These are phyloP conservation scores for Filobasidium wieringae DNA, from an alignment of 768 basidiomycete species.

Conservation along the genomic window DNA sequence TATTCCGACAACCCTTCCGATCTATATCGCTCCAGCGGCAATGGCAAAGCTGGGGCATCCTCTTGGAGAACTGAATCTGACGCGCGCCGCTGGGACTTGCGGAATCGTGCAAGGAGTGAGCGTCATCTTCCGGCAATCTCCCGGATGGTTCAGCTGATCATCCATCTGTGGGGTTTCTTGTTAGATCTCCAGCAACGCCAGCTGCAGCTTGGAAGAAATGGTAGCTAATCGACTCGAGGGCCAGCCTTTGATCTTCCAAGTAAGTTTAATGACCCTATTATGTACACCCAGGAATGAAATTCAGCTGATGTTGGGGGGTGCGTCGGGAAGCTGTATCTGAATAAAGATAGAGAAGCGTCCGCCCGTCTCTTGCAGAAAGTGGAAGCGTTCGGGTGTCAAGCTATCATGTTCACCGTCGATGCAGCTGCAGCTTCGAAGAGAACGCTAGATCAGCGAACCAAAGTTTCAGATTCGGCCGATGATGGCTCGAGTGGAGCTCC, in stretches of 20 bases:
- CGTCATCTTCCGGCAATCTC: neutral
- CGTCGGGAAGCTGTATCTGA: conserved; percentile 78
- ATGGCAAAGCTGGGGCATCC: conserved; percentile 62
- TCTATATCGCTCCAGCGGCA: conserved; percentile 37
- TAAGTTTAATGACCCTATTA: too few relatives aligned
- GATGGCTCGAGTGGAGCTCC: conserved; percentile 15
- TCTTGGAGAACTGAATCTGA: conserved; percentile 68
- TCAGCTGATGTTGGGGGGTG: too few relatives aligned
- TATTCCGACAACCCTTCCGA: conserved; percentile 22
- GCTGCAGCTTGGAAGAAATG: conserved; percentile 40
- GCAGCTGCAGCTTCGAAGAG: conserved; percentile 71
- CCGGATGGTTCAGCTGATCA: neutral
- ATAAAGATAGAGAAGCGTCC: conserved; percentile 53
- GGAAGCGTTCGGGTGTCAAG: conserved; percentile 64
- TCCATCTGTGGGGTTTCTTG: neutral
- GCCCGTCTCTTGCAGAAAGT: conserved; percentile 60
- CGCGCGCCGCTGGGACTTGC: conserved; percentile 52
- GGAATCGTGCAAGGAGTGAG: conserved; percentile 60
- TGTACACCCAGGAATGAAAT: too few relatives aligned
- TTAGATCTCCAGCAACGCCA: conserved; percentile 39
- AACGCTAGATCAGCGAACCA: conserved; percentile 31
- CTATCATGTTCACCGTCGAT: conserved; percentile 85
- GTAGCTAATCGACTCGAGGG: conserved; percentile 27
- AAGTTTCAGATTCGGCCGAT: conserved; percentile 18
- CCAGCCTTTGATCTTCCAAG: conserved; percentile 38